Conservation (phyloP, 1,139 yeast genomes). For the Geotrichum citri-aurantii region DNA sequence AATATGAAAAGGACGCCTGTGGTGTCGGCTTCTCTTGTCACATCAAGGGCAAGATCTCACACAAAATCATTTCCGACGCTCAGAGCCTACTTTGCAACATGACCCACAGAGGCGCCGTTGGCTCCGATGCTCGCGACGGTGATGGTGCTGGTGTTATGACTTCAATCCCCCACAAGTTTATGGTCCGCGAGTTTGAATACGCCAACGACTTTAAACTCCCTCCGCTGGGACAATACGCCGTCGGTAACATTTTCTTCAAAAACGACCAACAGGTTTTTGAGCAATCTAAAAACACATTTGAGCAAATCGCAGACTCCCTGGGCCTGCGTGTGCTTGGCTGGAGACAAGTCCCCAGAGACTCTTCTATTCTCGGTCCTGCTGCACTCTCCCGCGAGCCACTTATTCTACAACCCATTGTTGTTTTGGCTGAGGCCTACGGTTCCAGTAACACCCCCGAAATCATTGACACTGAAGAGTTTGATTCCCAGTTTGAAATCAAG, state of each 20-base stretch:
- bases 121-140: conserved; percentile 92
- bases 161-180: conserved; percentile 84
- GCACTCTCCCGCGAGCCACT: conserved; percentile 90
- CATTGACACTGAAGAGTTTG: conserved; percentile 46
- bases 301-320: conserved; percentile 66
- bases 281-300: conserved; percentile 71
- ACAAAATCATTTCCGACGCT: conserved; percentile 91
- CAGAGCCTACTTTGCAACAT: conserved; percentile 79
- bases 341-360: conserved; percentile 95
- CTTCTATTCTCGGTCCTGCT: conserved; percentile 89
- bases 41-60: conserved; percentile 81
- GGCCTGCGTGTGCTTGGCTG: conserved; percentile 86
- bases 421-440: conserved; percentile 55
- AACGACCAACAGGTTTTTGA: conserved; percentile 62
- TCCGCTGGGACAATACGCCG: conserved; percentile 80
- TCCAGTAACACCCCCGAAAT: conserved; percentile 29
- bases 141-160: conserved; percentile 98
- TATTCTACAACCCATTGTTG: conserved; percentile 83
- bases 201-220: conserved; percentile 58
- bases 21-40: conserved; percentile 98
- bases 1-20: conserved; percentile 92
- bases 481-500: conserved; percentile 49
- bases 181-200: conserved; percentile 70
- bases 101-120: conserved; percentile 98
- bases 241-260: conserved; percentile 88